Evolutionary conservation across 345 rosid species (phyloP).

Genomic region (Tarenaya hassleriana): DNA sequence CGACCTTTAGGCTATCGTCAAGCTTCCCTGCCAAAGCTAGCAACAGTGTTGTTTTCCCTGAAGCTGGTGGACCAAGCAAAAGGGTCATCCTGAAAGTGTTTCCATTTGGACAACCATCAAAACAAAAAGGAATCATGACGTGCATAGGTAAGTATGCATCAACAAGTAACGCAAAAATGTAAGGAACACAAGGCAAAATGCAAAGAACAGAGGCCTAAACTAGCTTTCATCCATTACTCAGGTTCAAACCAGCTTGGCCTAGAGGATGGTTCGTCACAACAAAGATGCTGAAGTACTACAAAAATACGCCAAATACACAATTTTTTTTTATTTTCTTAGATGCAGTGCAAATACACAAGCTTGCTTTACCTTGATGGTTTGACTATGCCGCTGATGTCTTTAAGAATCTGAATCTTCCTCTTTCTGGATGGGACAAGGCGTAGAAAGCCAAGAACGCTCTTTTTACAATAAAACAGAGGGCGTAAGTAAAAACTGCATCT

Average conservation of each 20-base stretch:
- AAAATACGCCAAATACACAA: no score
- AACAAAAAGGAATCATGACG: no score
- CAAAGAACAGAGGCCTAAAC: no score
- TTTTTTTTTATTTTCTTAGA: no score
- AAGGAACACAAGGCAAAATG: no score
- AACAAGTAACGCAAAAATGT: not conserved
- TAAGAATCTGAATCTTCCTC: constrained; percentile 64
- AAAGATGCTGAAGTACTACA: no score
- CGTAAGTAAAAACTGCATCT: constrained; percentile 5
- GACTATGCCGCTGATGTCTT: constrained; percentile 57
- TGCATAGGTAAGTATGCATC: not conserved
- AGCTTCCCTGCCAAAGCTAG: constrained; percentile 75
- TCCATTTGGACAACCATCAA: no score
- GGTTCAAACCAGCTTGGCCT: no score
- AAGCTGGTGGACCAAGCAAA: constrained; percentile 82
- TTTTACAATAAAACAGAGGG: not conserved
- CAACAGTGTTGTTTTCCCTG: constrained; percentile 83
- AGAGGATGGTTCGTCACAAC: no score
- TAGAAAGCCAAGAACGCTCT: constrained; percentile 52
- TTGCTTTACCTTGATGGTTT: constrained; percentile 72
- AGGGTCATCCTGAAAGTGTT: constrained; percentile 63
- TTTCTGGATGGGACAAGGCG: constrained; percentile 65
- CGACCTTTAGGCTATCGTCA: constrained; percentile 52
- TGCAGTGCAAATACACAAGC: no score
- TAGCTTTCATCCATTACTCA: no score